Percentiles rank a stretch among this genome's conserved stretches.
Conservation (phyloP, 2,329 filamentous ascomycete species). For the Reticulascus tulasneorum region DNA sequence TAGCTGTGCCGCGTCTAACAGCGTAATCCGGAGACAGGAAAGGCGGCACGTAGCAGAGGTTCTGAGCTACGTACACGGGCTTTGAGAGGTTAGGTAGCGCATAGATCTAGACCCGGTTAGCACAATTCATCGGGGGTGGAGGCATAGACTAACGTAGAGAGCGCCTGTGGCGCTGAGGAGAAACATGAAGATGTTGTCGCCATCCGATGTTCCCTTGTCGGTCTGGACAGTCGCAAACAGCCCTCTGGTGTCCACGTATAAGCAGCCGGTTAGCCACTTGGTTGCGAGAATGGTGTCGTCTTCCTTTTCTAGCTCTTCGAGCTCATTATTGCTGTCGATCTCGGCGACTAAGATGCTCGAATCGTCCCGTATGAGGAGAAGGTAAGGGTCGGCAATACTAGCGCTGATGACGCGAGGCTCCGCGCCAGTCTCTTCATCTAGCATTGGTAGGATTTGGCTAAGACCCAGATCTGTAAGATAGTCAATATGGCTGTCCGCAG, state of each 20-base stretch:
- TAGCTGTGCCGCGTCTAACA: slow-evolving; percentile 64
- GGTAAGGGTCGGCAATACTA: slow-evolving; percentile 81
- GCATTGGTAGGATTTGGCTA: slow-evolving; percentile 86
- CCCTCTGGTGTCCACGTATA: slow-evolving; percentile 67
- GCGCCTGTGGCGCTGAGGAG: slow-evolving; percentile 71
- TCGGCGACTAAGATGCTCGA: slow-evolving; percentile 74
- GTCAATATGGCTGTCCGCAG: slow-evolving; percentile 2
- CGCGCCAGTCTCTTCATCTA: slow-evolving; percentile 82
- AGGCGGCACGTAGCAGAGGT: slow-evolving; percentile 73
- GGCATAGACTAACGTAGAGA: slow-evolving; percentile 58
- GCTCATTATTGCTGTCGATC: slow-evolving; percentile 75
- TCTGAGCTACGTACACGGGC: slow-evolving; percentile 70
- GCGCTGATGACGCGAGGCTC: slow-evolving; percentile 75
- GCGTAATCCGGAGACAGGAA: slow-evolving; percentile 69
- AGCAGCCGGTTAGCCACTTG: slow-evolving; percentile 78
- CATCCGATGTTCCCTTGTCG: slow-evolving; percentile 33
- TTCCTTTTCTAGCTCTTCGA: slow-evolving; percentile 73
- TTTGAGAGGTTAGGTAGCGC: slow-evolving; percentile 68
- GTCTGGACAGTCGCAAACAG: slow-evolving; percentile 43
- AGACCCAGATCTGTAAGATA: slow-evolving; percentile 67
- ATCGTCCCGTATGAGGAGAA: slow-evolving; percentile 81
- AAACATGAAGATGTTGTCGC: slow-evolving; percentile 65
- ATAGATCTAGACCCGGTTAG: slow-evolving; percentile 58
- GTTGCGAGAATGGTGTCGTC: slow-evolving; percentile 53
- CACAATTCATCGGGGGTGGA: background rate